phyloP scores from a whole-genome alignment of 768 basidiomycete genomes.

The Gymnopilus junonius region DNA sequence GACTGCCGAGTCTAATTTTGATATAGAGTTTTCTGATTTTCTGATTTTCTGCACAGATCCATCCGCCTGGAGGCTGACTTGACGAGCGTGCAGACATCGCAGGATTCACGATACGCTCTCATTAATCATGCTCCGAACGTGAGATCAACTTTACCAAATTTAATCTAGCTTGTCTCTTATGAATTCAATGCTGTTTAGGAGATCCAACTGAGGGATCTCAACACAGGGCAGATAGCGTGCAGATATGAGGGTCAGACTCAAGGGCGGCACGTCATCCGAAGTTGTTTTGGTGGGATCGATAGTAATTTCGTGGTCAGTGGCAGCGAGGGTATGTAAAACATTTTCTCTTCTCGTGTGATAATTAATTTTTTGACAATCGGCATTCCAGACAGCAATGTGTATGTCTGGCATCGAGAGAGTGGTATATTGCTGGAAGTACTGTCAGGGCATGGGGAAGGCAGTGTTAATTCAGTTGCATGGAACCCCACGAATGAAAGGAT shows the following conservation, averaged over 20 bases:
- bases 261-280: conserved; percentile 83
- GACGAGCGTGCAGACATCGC: conserved; percentile 86
- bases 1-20: conserved; percentile 5
- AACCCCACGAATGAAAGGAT: conserved; percentile 86
- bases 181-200: conserved; percentile 56
- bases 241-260: conserved; percentile 89
- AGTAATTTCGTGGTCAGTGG: conserved; percentile 92
- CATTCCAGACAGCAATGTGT: conserved; percentile 84
- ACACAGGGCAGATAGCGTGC: conserved; percentile 67
- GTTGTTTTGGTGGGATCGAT: conserved; percentile 91
- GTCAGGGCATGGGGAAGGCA: conserved; percentile 83
- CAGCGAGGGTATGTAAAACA: conserved; percentile 78
- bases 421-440: conserved; percentile 86
- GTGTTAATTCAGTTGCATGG: conserved; percentile 97
- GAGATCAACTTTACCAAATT: conserved; percentile 35
- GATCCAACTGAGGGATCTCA: conserved; percentile 86
- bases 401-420: conserved; percentile 93
- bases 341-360: not conserved
- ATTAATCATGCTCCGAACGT: conserved; percentile 90
- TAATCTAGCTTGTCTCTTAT: conserved; percentile 17
- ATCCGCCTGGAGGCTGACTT: conserved; percentile 76
- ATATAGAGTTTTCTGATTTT: conserved; percentile 8
- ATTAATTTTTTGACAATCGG: not conserved
- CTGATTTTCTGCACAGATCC: conserved; percentile 47
- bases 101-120: conserved; percentile 85